These are phyloP conservation scores for Hypholoma fasciculare DNA, from an alignment of 768 basidiomycete genomes.

Conservation along the genomic window DNA sequence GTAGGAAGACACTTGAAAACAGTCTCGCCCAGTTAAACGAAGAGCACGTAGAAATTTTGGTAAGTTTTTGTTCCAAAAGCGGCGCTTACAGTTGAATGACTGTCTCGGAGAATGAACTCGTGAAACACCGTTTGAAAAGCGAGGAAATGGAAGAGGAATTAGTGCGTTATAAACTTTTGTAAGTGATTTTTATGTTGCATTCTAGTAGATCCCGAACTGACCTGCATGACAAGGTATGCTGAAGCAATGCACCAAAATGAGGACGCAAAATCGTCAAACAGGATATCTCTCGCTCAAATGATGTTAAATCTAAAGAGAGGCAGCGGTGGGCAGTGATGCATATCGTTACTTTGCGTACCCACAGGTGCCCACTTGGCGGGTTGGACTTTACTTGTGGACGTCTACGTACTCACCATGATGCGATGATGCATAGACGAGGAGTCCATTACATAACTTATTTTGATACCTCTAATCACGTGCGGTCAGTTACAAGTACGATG, in stretches of 20 bases:
- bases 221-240: conserved; percentile 43
- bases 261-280: conserved; percentile 67
- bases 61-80: conserved; percentile 25
- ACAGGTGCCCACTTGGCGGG: too few species aligned
- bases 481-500: neutral
- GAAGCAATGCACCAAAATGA: conserved; percentile 80
- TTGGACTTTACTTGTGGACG: neutral
- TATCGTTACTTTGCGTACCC: neutral
- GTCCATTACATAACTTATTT: neutral
- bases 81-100: neutral
- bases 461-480: conserved; percentile 1
- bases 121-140: conserved; percentile 82
- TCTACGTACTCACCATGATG: neutral
- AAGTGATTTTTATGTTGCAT: conserved; percentile 25
- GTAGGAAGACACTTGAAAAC: conserved; percentile 78
- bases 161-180: conserved; percentile 93
- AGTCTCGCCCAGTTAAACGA: conserved; percentile 76
- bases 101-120: conserved; percentile 77
- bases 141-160: conserved; percentile 95
- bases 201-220: neutral
- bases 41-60: conserved; percentile 81
- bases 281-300: conserved; percentile 54
- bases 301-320: conserved; percentile 39
- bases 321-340: conserved; percentile 20
- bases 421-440: neutral